Evolutionary conservation across 2,329 filamentous ascomycete species (phyloP).

Genomic region (Cytospora leucostoma): DNA sequence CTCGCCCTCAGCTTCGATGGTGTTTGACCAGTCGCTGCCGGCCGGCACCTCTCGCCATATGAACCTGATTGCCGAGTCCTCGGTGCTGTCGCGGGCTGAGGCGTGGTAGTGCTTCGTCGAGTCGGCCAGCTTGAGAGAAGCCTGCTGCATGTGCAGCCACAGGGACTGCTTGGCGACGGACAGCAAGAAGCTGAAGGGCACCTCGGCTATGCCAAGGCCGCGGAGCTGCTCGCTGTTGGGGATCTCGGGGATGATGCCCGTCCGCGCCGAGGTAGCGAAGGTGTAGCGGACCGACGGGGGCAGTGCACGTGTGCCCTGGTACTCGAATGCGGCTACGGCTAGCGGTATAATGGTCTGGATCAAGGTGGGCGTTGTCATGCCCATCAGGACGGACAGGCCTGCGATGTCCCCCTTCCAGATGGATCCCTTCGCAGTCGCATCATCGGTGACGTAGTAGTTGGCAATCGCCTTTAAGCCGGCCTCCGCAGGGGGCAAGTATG

Average conservation of each 20-base stretch:
- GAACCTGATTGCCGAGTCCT: background rate
- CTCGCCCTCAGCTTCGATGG: constrained; percentile 6
- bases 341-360: constrained; percentile 1
- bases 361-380: constrained; percentile 1
- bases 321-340: constrained; percentile 1
- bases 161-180: constrained; percentile 6
- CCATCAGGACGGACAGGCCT: constrained; percentile 5
- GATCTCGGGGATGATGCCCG: background rate
- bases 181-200: constrained; percentile 1
- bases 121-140: constrained; percentile 10
- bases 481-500: background rate
- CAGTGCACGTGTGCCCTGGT: constrained; percentile 5
- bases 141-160: constrained; percentile 14
- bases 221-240: constrained; percentile 10
- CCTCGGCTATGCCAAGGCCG: background rate
- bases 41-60: constrained; percentile 9
- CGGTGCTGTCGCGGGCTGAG: background rate
- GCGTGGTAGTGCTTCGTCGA: background rate
- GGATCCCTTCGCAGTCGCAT: background rate
- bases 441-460: background rate
- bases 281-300: constrained; percentile 5
- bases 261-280: background rate
- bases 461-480: background rate
- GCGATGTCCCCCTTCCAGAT: constrained; percentile 16
- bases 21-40: constrained; percentile 7